Evolutionary conservation across 257 asterid species (phyloP).

Genomic region (Asclepias syriaca): DNA sequence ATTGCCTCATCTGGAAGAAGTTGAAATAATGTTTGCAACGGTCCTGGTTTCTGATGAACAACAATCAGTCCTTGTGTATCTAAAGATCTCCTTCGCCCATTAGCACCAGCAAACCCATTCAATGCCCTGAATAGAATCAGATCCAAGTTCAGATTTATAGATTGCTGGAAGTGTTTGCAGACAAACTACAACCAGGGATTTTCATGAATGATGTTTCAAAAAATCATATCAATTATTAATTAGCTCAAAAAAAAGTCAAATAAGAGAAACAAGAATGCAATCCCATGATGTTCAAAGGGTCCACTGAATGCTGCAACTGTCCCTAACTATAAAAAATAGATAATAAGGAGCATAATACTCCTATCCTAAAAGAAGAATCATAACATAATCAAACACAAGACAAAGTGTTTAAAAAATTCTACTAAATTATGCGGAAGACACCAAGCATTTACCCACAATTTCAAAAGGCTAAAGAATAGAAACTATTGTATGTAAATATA

Average conservation of each 20-base stretch:
- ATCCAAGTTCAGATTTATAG: constrained; percentile 7
- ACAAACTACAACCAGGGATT: background rate
- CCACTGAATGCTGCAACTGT: background rate
- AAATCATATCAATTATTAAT: background rate
- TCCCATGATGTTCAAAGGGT: background rate
- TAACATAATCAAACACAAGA: background rate
- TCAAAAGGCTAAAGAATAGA: background rate
- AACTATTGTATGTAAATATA: too few species aligned
- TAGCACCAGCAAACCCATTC: constrained; percentile 50
- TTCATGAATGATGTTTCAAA: background rate
- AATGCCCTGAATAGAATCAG: constrained; percentile 43
- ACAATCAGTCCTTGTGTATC: constrained; percentile 55
- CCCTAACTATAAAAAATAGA: background rate
- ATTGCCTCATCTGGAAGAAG: constrained; percentile 86
- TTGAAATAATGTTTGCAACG: constrained; percentile 78
- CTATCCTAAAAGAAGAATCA: background rate
- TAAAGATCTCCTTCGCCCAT: constrained; percentile 37
- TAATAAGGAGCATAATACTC: background rate
- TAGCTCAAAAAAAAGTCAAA: constrained; percentile 1
- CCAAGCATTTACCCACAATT: too few species aligned
- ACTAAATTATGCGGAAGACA: constrained; percentile 4
- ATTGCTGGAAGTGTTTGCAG: constrained; percentile 7
- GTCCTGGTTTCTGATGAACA: constrained; percentile 77
- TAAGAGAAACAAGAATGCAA: background rate
- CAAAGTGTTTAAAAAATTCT: background rate